Evolutionary conservation across 75 land plant species (phyloP).

Genomic region (Picea glauca): DNA sequence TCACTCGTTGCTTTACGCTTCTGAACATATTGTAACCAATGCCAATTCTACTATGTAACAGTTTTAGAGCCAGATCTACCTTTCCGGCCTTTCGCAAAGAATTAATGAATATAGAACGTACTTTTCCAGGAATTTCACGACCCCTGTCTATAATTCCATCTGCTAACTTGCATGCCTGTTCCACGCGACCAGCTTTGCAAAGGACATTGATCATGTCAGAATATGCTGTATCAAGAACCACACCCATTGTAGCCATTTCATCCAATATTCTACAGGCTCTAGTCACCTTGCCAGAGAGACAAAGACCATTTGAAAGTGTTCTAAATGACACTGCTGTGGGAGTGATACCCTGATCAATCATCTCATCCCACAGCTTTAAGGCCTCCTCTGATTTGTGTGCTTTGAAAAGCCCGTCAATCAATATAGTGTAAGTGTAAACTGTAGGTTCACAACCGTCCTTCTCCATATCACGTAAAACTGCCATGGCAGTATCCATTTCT

Average conservation of each 20-base stretch:
- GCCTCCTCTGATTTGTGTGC: constrained; percentile 59
- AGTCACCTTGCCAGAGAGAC: constrained; percentile 61
- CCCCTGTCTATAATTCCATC: constrained; percentile 68
- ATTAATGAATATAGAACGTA: constrained; percentile 62
- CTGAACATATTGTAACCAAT: constrained; percentile 59
- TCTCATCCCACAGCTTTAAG: constrained; percentile 60
- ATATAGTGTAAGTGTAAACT: constrained; percentile 73
- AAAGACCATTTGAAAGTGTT: constrained; percentile 56
- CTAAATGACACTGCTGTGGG: constrained; percentile 63
- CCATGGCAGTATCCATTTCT: constrained; percentile 40
- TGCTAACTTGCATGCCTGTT: constrained; percentile 70
- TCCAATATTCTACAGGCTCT: constrained; percentile 68
- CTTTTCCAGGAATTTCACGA: constrained; percentile 63
- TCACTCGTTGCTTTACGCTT: constrained; percentile 58
- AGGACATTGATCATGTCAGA: constrained; percentile 60
- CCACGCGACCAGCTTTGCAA: constrained; percentile 49
- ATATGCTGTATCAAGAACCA: constrained; percentile 54
- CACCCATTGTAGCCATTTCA: constrained; percentile 68
- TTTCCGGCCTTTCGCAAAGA: constrained; percentile 71
- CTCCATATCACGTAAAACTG: constrained; percentile 54
- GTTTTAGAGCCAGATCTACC: constrained; percentile 56
- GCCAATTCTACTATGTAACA: constrained; percentile 66
- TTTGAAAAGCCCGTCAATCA: constrained; percentile 63
- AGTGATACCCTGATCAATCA: constrained; percentile 63
- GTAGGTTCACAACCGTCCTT: constrained; percentile 66